Conservation (phyloP, 2,329 filamentous ascomycete genomes). For the Metarhizium robertsii region DNA sequence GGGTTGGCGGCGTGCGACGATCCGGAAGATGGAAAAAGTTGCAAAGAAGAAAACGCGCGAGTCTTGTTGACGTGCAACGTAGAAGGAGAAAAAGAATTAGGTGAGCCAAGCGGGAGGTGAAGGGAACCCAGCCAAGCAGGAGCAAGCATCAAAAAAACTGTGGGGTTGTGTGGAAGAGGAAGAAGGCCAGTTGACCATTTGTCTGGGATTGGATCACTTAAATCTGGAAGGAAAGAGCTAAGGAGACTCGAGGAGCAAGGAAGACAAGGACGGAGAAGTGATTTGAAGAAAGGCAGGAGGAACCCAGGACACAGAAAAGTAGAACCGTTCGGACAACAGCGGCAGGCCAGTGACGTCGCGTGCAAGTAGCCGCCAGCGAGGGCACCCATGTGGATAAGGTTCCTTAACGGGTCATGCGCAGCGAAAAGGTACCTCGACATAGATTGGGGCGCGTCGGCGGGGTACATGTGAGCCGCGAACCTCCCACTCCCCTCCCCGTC, state of each 20-base stretch:
- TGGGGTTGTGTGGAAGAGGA: slow-evolving; percentile 7
- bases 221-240: not conserved
- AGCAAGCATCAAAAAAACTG: slow-evolving; percentile 10
- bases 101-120: slow-evolving; percentile 12
- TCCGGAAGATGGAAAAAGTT: slow-evolving; percentile 2
- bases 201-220: slow-evolving; percentile 1
- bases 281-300: not conserved
- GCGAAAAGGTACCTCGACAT: slow-evolving; percentile 8
- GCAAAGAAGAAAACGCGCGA: slow-evolving; percentile 10
- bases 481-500: not conserved
- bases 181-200: not conserved
- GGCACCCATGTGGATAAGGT: slow-evolving; percentile 8
- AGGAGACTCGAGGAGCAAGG: not conserved
- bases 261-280: not conserved
- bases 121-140: slow-evolving; percentile 8
- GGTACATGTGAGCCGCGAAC: slow-evolving; percentile 3
- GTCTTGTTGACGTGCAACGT: slow-evolving; percentile 15
- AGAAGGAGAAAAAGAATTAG: slow-evolving; percentile 17
- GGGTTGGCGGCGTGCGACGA: slow-evolving; percentile 7
- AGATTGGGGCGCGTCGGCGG: slow-evolving; percentile 1
- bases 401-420: not conserved
- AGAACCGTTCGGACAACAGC: slow-evolving; percentile 2
- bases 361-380: slow-evolving; percentile 1
- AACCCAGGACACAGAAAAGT: slow-evolving; percentile 1
- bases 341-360: slow-evolving; percentile 1